Evolutionary conservation across 148 eudicot species (phyloP).

Genomic region (Camellia sinensis): DNA sequence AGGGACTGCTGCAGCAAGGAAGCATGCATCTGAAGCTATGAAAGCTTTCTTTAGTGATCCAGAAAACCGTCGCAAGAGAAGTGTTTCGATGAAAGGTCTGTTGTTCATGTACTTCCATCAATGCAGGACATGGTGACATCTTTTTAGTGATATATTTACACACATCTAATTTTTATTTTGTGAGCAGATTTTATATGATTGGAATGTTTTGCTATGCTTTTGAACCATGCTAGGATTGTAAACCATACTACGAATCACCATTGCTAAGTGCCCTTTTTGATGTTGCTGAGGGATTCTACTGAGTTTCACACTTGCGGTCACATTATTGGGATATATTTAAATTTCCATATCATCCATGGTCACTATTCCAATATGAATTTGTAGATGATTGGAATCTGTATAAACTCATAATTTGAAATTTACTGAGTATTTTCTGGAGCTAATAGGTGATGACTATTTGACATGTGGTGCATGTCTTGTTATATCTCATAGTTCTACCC

Average conservation of each 20-base stretch:
- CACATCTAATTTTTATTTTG: neutral
- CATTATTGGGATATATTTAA: neutral
- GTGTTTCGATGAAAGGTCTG: slow-evolving; percentile 85
- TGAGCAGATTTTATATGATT: neutral
- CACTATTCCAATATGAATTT: neutral
- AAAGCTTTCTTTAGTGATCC: slow-evolving; percentile 79
- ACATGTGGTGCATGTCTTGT: neutral
- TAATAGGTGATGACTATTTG: neutral
- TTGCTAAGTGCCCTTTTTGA: neutral
- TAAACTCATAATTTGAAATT: neutral
- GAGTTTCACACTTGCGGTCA: neutral
- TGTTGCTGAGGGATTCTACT: neutral
- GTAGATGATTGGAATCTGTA: neutral
- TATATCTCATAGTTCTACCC: neutral
- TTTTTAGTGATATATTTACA: neutral
- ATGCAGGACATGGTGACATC: neutral
- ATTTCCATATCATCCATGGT: neutral
- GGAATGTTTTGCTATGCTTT: neutral
- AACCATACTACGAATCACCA: neutral
- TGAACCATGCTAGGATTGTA: neutral
- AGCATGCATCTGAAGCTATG: slow-evolving; percentile 79
- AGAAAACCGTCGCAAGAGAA: slow-evolving; percentile 85
- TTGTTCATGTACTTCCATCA: neutral
- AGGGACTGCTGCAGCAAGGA: slow-evolving; percentile 72
- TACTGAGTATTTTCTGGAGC: neutral